A percentile compares a stretch with the other conserved stretches of the same genome.
Conservation (phyloP, 495 filamentous ascomycete genomes). For the Penicillium crystallinum region DNA sequence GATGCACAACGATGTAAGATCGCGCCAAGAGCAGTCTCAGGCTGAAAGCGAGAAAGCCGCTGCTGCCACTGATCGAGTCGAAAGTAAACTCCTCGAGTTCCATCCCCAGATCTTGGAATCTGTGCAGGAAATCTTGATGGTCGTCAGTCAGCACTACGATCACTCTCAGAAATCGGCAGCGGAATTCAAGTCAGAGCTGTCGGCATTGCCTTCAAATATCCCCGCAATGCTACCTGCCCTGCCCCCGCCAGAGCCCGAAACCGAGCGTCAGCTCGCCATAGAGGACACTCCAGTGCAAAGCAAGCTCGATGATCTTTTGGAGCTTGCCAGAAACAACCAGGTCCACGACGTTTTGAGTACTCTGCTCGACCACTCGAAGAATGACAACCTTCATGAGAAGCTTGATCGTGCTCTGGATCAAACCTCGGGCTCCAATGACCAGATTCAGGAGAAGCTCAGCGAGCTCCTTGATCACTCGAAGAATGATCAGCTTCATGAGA, state of each 20-base stretch:
- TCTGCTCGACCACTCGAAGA: conserved; percentile 34
- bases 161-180: conserved; percentile 49
- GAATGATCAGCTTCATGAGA: too few relatives aligned
- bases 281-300: conserved; percentile 69
- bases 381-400: too few relatives aligned
- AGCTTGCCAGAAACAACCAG: conserved; percentile 46
- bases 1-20: conserved; percentile 62
- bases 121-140: conserved; percentile 72
- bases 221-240: conserved; percentile 45
- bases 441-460: too few relatives aligned
- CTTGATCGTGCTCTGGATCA: too few relatives aligned
- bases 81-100: conserved; percentile 69
- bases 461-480: too few relatives aligned
- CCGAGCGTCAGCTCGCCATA: conserved; percentile 20
- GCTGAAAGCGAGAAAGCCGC: conserved; percentile 69
- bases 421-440: too few relatives aligned
- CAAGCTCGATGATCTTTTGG: conserved; percentile 81
- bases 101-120: conserved; percentile 79
- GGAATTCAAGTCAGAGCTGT: conserved; percentile 47
- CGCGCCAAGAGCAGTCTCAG: conserved; percentile 70
- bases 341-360: conserved; percentile 80
- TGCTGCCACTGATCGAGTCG: conserved; percentile 66
- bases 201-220: conserved; percentile 47
- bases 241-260: conserved; percentile 42
- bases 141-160: conserved; percentile 79